These are phyloP conservation scores for Spinacia oleracea DNA, from an alignment of 179 eudicot species.

Conservation along the genomic window DNA sequence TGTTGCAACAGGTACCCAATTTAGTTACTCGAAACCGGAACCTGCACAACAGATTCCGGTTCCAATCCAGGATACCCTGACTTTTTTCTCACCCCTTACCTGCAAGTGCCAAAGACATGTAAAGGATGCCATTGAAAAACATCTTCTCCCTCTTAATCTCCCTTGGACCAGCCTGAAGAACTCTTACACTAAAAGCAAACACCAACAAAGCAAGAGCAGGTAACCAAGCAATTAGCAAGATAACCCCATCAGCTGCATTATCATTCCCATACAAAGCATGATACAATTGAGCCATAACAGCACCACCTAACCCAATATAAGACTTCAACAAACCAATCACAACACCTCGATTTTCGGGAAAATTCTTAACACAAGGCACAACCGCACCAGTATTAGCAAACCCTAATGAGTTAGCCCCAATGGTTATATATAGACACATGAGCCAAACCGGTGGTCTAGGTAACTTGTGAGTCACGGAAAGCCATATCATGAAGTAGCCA, in stretches of 20 bases:
- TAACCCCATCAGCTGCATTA: slow-evolving; percentile 22
- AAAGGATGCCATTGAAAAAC: slow-evolving; percentile 31
- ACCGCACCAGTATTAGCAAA: slow-evolving; percentile 39
- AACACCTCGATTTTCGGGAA: slow-evolving; percentile 37
- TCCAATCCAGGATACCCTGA: no score
- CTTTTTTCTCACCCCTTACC: no score
- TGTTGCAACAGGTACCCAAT: no score
- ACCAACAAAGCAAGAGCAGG: slow-evolving; percentile 31
- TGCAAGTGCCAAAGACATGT: slow-evolving; percentile 28
- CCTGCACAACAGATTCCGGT: no score
- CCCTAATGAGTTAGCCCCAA: slow-evolving; percentile 38
- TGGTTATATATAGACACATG: slow-evolving; percentile 36
- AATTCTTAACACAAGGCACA: slow-evolving; percentile 41
- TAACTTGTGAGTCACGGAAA: slow-evolving; percentile 34
- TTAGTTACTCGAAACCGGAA: no score
- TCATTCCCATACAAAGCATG: slow-evolving; percentile 36
- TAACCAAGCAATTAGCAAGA: slow-evolving; percentile 35
- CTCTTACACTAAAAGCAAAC: slow-evolving; percentile 27
- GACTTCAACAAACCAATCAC: slow-evolving; percentile 39
- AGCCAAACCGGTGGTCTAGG: slow-evolving; percentile 41
- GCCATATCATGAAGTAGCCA: slow-evolving; percentile 40
- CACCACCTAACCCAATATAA: slow-evolving; percentile 41
- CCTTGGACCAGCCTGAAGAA: slow-evolving; percentile 24
- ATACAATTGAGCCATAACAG: slow-evolving; percentile 40
- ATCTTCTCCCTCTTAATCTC: slow-evolving; percentile 30